Evolutionary conservation across 179 eudicot species (phyloP).

Genomic region (Gypsophila paniculata): DNA sequence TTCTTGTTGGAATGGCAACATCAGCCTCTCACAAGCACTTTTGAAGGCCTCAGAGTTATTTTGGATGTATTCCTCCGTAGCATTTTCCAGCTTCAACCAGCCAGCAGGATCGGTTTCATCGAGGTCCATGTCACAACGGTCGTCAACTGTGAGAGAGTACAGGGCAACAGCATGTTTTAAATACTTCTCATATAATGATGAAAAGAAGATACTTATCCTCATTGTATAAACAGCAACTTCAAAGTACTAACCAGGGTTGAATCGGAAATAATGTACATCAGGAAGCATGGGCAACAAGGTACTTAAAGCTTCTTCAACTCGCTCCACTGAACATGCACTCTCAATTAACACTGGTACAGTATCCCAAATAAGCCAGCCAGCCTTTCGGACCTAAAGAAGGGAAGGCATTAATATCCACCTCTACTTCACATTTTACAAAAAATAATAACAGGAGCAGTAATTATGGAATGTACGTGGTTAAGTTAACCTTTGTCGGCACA

Average conservation of each 20-base stretch:
- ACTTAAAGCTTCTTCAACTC: conserved; percentile 93
- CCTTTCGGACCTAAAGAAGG: conserved; percentile 59
- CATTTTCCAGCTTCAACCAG: conserved; percentile 82
- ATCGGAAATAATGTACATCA: conserved; percentile 82
- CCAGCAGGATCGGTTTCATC: conserved; percentile 94
- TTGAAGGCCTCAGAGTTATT: conserved; percentile 64
- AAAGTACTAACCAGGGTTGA: conserved; percentile 73
- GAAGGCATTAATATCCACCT: neutral
- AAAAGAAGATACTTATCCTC: neutral
- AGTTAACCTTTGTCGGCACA: conserved; percentile 78
- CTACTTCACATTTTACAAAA: neutral
- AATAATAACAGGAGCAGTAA: neutral
- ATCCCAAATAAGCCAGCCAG: conserved; percentile 92
- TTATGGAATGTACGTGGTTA: neutral
- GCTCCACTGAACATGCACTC: conserved; percentile 94
- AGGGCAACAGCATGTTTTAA: neutral
- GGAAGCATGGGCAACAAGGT: conserved; percentile 94
- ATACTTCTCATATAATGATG: conserved; percentile 5
- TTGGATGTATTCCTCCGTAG: conserved; percentile 72
- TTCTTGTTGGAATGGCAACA: conserved; percentile 57
- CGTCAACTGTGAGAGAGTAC: conserved; percentile 66
- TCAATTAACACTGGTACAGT: conserved; percentile 97
- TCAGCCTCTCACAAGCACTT: conserved; percentile 63
- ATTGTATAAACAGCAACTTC: neutral
- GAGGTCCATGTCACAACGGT: conserved; percentile 96